Evolutionary conservation across 495 filamentous ascomycete genomes (phyloP).

Genomic region (Hypoxylon trugodes): DNA sequence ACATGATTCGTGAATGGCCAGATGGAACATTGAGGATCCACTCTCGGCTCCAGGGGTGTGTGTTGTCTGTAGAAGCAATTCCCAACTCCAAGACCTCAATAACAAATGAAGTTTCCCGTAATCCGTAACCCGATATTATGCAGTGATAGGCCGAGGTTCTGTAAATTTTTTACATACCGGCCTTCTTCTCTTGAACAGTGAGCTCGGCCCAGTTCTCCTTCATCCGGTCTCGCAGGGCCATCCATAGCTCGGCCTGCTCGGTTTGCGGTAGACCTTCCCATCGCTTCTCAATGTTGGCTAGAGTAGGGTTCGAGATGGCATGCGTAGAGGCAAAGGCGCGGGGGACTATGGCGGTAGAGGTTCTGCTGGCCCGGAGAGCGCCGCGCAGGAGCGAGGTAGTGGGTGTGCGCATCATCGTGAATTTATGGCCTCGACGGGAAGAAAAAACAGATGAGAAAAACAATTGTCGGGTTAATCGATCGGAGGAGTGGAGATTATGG

Average conservation of each 20-base stretch:
- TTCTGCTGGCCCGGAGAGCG: slow-evolving; percentile 51
- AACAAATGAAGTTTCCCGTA: neutral
- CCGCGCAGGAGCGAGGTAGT: slow-evolving; percentile 51
- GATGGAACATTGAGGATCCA: slow-evolving; percentile 31
- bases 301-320: slow-evolving; percentile 95
- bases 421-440: neutral
- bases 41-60: slow-evolving; percentile 17
- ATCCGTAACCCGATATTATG: neutral
- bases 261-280: slow-evolving; percentile 97
- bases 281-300: slow-evolving; percentile 98
- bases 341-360: slow-evolving; percentile 57
- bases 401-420: slow-evolving; percentile 53
- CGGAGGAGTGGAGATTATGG: slow-evolving; percentile 52
- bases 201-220: slow-evolving; percentile 95
- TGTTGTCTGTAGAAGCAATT: neutral
- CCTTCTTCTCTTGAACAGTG: slow-evolving; percentile 97
- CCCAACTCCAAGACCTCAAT: neutral
- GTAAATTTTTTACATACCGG: slow-evolving; percentile 74
- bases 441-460: slow-evolving; percentile 7
- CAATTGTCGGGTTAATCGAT: slow-evolving; percentile 32
- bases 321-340: slow-evolving; percentile 75
- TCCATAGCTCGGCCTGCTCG: slow-evolving; percentile 99
- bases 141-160: neutral
- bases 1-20: slow-evolving; percentile 33
- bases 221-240: slow-evolving; percentile 96